phyloP scores from a whole-genome alignment of 139 green algal species.

The Chlorella sp. region DNA sequence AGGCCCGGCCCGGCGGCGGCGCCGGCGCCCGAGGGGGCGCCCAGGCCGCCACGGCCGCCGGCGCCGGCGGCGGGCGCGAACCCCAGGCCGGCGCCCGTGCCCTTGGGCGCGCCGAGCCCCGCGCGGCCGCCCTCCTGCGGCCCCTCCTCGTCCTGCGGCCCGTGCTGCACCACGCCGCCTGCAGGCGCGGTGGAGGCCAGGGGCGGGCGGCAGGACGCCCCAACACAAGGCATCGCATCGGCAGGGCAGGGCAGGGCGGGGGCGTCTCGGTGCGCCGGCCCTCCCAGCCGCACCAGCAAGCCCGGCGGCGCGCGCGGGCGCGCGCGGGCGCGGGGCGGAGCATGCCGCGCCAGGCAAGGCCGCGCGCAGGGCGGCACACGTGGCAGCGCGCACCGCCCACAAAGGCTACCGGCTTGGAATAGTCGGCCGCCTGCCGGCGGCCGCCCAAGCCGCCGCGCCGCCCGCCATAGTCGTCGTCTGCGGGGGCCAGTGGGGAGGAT shows the following conservation, averaged over 20 bases:
- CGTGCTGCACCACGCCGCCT: slow-evolving; percentile 34
- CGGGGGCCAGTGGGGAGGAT: neutral
- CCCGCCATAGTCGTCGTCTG: slow-evolving; percentile 42
- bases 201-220: no score
- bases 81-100: neutral
- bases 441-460: slow-evolving; percentile 33
- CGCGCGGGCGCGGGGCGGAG: no score
- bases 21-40: neutral
- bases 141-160: neutral
- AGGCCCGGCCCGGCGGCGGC: neutral
- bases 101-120: neutral
- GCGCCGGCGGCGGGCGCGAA: neutral
- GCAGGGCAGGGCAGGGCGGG: no score
- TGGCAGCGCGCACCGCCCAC: slow-evolving; percentile 51
- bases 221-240: no score
- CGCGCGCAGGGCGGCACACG: neutral
- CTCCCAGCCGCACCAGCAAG: no score
- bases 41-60: no score
- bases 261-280: no score
- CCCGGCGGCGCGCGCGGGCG: no score
- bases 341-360: no score
- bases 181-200: no score
- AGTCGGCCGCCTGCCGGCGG: slow-evolving; percentile 43
- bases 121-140: neutral
- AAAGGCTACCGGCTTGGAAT: slow-evolving; percentile 82